Percentiles rank a stretch among this genome's conserved stretches.
These are phyloP conservation scores for Urochloa ruziziensis DNA, from an alignment of 176 grass and related monocot genomes.

Conservation along the genomic window DNA sequence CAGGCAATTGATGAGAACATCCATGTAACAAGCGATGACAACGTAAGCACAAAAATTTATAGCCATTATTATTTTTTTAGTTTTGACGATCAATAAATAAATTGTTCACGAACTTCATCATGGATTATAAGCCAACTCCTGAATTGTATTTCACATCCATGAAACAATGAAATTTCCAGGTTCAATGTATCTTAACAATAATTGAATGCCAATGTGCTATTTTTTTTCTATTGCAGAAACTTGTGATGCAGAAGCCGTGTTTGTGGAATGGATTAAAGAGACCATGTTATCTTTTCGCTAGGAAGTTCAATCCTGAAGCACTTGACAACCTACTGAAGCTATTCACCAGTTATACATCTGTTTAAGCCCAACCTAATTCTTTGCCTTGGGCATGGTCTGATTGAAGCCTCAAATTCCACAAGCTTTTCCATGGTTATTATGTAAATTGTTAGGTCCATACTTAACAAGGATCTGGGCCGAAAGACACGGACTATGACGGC, in stretches of 20 bases:
- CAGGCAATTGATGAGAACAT: slow-evolving; percentile 77
- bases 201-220: neutral
- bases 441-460: slow-evolving; percentile 63
- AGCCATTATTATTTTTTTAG: neutral
- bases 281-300: slow-evolving; percentile 94
- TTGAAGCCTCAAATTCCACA: neutral
- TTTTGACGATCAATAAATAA: slow-evolving; percentile 2
- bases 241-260: slow-evolving; percentile 58
- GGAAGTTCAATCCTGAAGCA: slow-evolving; percentile 85
- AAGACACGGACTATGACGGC: slow-evolving; percentile 31
- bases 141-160: neutral
- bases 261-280: slow-evolving; percentile 95
- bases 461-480: slow-evolving; percentile 39
- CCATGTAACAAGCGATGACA: slow-evolving; percentile 88
- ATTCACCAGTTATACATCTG: slow-evolving; percentile 79
- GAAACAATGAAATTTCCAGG: neutral
- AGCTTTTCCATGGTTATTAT: slow-evolving; percentile 32
- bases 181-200: neutral
- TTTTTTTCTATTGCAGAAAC: slow-evolving; percentile 55
- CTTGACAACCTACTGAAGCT: slow-evolving; percentile 75
- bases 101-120: neutral
- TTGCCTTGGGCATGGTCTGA: slow-evolving; percentile 25
- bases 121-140: neutral
- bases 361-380: slow-evolving; percentile 57
- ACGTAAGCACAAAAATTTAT: slow-evolving; percentile 37